Percentiles rank a stretch among this genome's conserved stretches.
These are phyloP conservation scores for Cephaloascus albidus DNA, from an alignment of 805 yeast species.

Conservation along the genomic window DNA sequence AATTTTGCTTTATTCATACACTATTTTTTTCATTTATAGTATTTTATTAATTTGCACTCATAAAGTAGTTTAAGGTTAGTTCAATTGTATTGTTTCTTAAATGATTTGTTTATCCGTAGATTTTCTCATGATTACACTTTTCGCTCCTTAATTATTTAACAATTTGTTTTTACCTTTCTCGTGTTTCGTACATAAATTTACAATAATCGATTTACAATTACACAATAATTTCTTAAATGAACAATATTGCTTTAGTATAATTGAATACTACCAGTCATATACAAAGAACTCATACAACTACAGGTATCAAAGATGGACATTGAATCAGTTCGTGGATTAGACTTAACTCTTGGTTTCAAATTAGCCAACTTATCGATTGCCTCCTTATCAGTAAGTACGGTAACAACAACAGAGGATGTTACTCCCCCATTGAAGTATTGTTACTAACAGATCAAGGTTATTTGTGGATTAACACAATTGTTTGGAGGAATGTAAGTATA, in stretches of 20 bases:
- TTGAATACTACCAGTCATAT: too few species aligned
- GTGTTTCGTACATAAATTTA: too few species aligned
- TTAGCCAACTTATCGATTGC: conserved; percentile 49
- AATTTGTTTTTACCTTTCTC: too few species aligned
- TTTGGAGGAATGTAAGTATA: conserved; percentile 37
- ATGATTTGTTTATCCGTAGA: too few species aligned
- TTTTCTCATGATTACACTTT: too few species aligned
- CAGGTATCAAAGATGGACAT: conserved; percentile 23
- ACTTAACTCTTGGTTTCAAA: conserved; percentile 35
- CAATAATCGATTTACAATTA: too few species aligned
- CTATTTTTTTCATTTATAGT: background rate
- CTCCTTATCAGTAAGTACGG: conserved; percentile 35
- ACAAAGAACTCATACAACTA: background rate
- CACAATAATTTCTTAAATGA: too few species aligned
- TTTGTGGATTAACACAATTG: conserved; percentile 40
- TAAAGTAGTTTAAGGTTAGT: background rate
- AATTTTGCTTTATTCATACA: background rate
- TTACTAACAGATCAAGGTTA: conserved; percentile 19
- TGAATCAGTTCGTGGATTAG: conserved; percentile 31
- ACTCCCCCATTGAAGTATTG: too few species aligned
- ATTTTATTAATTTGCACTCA: background rate
- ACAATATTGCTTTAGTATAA: too few species aligned
- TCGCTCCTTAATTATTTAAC: too few species aligned
- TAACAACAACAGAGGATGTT: too few species aligned
- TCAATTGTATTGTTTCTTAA: background rate